Base-by-base conservation (phyloP, 768 basidiomycete species). In the Aureoboletus auriporus region DNA sequence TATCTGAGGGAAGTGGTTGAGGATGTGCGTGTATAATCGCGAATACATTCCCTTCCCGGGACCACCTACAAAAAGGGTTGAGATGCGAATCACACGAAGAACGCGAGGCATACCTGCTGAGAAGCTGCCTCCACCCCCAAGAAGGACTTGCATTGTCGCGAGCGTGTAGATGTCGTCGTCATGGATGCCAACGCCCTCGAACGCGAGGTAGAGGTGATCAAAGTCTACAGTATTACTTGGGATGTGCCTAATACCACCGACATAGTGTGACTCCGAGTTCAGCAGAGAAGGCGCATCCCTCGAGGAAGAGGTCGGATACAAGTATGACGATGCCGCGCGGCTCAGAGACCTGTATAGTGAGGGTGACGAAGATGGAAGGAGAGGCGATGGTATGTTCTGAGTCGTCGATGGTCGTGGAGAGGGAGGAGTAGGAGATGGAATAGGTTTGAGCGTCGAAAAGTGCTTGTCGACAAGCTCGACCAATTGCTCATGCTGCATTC, bases 1-100 rank as follows among this genome's bases (percentile, higher is more conserved):
- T 60, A 98, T 80, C 61, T 90, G 84, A 43, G 92, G 81, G 72
- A 93, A 90, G 62, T 90, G 87, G 66, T 98, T 97, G 49, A 98
- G 83, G 60, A 98, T 92, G 63, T 93, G 84, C 9, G 93, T 95
- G 73, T 98, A 97, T 27, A 97, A 71, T 23, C 95, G 86, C 30
- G 93, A 93, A 75, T 96, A 98, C 95, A 98, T 98, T 59, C 95
- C 95, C 73, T 98, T 98, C 13, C 95, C 95, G 3, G 95, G 95
- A 4, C 95, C 95, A 54, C 95, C 93, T 79, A 58, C 4, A 7
- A 44, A n/a, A 23, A 23, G 20, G 42, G 33, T 44, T 56, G 45
- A 47, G 52, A 49, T 34, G 29, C 16, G 5, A 30, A 27, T 39
- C 42, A 44, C 38, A 6, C 17, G 29, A 41, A 13, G 16, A 44